Percentiles rank a stretch among this genome's conserved stretches.
Evolutionary conservation across 345 rosid species (phyloP).

Genomic region (Eucalyptus pauciflora): DNA sequence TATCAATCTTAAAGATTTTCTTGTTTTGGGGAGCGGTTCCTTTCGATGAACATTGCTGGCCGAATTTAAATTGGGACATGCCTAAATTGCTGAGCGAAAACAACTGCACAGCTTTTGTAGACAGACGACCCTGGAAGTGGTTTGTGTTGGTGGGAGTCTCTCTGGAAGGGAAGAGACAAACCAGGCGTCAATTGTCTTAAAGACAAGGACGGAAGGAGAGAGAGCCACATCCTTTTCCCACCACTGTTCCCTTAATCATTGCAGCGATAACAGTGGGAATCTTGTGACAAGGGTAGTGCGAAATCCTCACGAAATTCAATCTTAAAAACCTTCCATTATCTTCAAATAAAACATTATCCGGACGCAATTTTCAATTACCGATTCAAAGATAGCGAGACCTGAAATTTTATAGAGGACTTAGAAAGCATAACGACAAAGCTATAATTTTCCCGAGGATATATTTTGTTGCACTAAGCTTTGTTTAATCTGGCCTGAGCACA

Average conservation of each 20-base stretch:
- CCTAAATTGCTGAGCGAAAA: background rate
- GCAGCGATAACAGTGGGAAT: background rate
- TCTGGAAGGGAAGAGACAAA: background rate
- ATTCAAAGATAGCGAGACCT: background rate
- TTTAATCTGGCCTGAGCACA: background rate
- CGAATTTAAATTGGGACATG: background rate
- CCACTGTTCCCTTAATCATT: background rate
- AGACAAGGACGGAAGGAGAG: background rate
- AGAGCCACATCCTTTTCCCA: background rate
- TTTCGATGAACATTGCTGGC: background rate
- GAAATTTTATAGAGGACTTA: too few relatives aligned
- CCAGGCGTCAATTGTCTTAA: background rate
- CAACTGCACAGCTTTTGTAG: background rate
- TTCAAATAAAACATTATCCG: background rate
- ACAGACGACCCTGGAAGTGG: background rate
- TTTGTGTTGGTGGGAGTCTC: background rate
- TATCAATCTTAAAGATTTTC: background rate
- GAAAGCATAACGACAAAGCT: too few relatives aligned
- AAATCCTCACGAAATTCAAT: background rate
- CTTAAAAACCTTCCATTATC: background rate
- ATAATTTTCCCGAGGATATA: too few relatives aligned
- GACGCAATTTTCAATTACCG: background rate
- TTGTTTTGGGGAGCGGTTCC: background rate
- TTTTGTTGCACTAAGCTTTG: background rate
- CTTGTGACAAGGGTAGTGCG: background rate